phyloP scores from a whole-genome alignment of 2,329 filamentous ascomycete species.

The Thelonectria blattea region DNA sequence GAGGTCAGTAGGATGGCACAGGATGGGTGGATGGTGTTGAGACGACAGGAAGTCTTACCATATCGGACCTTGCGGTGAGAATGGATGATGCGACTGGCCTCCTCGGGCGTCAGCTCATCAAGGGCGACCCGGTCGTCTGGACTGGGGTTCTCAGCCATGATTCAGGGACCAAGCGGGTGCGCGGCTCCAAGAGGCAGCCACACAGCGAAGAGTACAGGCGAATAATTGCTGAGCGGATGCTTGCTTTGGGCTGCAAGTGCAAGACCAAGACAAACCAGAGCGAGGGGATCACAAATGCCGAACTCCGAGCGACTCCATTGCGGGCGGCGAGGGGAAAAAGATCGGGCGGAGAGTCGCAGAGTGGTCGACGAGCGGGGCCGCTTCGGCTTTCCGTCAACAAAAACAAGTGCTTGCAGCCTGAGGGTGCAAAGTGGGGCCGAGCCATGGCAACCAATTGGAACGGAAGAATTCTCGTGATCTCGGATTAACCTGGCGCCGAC shows the following conservation, averaged over 20 bases:
- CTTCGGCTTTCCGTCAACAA: constrained; percentile 22
- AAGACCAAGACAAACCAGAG: constrained; percentile 25
- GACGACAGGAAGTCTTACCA: constrained; percentile 53
- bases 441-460: neutral
- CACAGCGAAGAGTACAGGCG: constrained; percentile 34
- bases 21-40: constrained; percentile 10
- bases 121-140: constrained; percentile 54
- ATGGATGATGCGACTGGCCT: constrained; percentile 72
- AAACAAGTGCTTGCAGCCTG: constrained; percentile 5
- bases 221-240: constrained; percentile 30
- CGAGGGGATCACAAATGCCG: constrained; percentile 43
- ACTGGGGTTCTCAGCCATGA: constrained; percentile 54
- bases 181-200: constrained; percentile 27
- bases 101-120: constrained; percentile 67
- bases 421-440: neutral
- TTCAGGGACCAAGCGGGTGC: constrained; percentile 32
- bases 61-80: constrained; percentile 73
- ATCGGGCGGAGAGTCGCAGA: constrained; percentile 16
- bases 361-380: constrained; percentile 25
- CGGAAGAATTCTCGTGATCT: neutral
- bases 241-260: constrained; percentile 31
- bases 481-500: constrained; percentile 14
- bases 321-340: constrained; percentile 35
- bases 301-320: constrained; percentile 43
- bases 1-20: constrained; percentile 7